Percentiles rank a stretch among this genome's conserved stretches.
These are phyloP conservation scores for Phoma sp. DNA, from an alignment of 2,329 filamentous ascomycete genomes.

Conservation along the genomic window DNA sequence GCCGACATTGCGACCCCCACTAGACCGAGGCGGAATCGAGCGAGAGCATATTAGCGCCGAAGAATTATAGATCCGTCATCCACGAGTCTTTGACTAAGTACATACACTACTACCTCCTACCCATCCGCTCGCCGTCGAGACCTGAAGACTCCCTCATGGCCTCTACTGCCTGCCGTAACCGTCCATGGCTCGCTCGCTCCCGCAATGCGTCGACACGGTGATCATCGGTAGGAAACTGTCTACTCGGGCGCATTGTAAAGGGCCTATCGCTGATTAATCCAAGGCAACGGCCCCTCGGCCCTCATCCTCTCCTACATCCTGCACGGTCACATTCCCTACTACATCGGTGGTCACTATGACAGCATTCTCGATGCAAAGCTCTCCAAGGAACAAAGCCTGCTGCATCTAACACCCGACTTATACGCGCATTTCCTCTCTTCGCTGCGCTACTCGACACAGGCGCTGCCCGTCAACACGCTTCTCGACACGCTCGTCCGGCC, in stretches of 20 bases:
- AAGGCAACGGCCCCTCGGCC: slow-evolving; percentile 67
- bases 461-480: slow-evolving; percentile 65
- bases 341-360: slow-evolving; percentile 64
- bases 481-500: slow-evolving; percentile 66
- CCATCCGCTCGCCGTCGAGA: slow-evolving; percentile 18
- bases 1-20: slow-evolving; percentile 16
- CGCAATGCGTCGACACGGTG: slow-evolving; percentile 49
- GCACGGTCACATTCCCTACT: slow-evolving; percentile 66
- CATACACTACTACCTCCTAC: slow-evolving; percentile 28
- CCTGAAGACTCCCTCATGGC: slow-evolving; percentile 38
- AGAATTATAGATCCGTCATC: slow-evolving; percentile 40
- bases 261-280: slow-evolving; percentile 31
- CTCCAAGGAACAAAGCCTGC: slow-evolving; percentile 54
- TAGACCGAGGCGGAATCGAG: slow-evolving; percentile 26
- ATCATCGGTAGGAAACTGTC: slow-evolving; percentile 41
- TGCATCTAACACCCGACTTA: slow-evolving; percentile 57
- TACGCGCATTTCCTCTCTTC: slow-evolving; percentile 66
- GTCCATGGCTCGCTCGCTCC: slow-evolving; percentile 48
- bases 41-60: slow-evolving; percentile 33
- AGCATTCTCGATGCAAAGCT: slow-evolving; percentile 63
- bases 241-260: not conserved
- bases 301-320: slow-evolving; percentile 68
- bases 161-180: slow-evolving; percentile 30
- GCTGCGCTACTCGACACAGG: slow-evolving; percentile 67
- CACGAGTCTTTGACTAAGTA: slow-evolving; percentile 14